Evolutionary conservation across 164 flowering plant species (phyloP), one percentile per base, ranked within the genome.

Genomic region (Magnolia sinica): DNA sequence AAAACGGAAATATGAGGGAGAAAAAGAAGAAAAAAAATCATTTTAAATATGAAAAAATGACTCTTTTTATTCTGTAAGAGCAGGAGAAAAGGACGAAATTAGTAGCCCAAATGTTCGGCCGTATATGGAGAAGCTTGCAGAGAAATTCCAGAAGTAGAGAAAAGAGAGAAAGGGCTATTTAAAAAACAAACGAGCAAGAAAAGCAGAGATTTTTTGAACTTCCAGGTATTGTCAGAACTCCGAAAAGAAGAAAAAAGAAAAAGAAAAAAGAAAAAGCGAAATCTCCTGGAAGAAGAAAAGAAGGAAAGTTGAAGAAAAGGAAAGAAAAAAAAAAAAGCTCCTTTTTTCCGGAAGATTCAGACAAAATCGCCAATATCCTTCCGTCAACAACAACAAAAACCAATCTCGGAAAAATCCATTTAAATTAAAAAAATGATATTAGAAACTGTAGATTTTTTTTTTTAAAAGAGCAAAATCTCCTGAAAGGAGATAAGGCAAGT

Each of bases 71-170:
- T 78, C 75, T 59, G 78, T 8, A 72, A 72, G 37, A 58, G 37
- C 81, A 72, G 80, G 78, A 73, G 81, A 64, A 78, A 78, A 80
- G 78, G 81, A 88, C 84, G 74, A 50, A 85, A 80, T 76, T 64
- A 71, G 77, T 72, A 77, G 81, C 77, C 79, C 76, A 80, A 78
- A 81, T 71, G 85, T 78, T 81, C 51, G 74, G 74, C 76, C 79
- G 84, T 79, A 84, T 85, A 69, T 13, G 63, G 79, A 73, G 79
- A 73, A 80, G 50, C 73, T 79, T 75, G 82, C 82, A 80, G 79
- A 70, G 73, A 70, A 71, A 63, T 75, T 79, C 75, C 84, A 51
- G 14, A 66, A 79, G 63, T 69, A 37, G 73, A 68, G 77, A 77
- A 76, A 45, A n/a, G 10, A 74, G 14, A 55, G 18, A 37, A 73